A percentile compares a stretch with the other conserved stretches of the same genome.
phyloP scores from a whole-genome alignment of 257 asterid genomes.

The Rubia yunnanensis region DNA sequence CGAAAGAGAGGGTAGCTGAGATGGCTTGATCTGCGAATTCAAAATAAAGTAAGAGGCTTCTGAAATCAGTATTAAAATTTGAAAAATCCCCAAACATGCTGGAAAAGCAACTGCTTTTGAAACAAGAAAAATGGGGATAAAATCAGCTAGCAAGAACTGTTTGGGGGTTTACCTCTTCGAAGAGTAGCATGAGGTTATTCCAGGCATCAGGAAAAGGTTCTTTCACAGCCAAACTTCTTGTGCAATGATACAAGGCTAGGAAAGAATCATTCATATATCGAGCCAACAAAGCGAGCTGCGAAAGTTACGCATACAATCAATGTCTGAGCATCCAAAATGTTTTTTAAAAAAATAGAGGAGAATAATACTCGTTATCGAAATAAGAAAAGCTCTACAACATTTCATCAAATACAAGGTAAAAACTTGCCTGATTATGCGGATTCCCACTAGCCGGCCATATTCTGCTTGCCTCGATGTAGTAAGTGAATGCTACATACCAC shows the following conservation, averaged over 20 bases:
- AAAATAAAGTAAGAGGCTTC: slow-evolving; percentile 20
- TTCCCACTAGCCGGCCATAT: slow-evolving; percentile 82
- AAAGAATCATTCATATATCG: slow-evolving; percentile 65
- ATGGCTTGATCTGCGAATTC: slow-evolving; percentile 64
- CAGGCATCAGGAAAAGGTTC: slow-evolving; percentile 96
- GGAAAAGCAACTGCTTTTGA: background rate
- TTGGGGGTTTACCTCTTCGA: slow-evolving; percentile 56
- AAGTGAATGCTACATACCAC: slow-evolving; percentile 71
- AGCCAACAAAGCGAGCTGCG: slow-evolving; percentile 83
- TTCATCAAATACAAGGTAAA: background rate
- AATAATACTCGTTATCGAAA: background rate
- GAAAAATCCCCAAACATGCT: background rate
- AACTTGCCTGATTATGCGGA: slow-evolving; percentile 85
- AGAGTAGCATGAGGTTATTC: slow-evolving; percentile 71
- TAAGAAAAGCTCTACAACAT: background rate
- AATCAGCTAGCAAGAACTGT: background rate
- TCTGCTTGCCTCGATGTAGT: slow-evolving; percentile 64
- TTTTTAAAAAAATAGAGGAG: background rate
- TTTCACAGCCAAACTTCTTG: slow-evolving; percentile 78
- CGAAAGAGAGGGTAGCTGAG: slow-evolving; percentile 35
- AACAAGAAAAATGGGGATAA: background rate
- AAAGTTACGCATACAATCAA: background rate
- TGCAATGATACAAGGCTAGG: slow-evolving; percentile 79
- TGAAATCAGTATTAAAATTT: slow-evolving; percentile 1
- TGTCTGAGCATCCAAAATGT: background rate